A percentile compares a stretch with the other conserved stretches of the same genome.
phyloP scores from a whole-genome alignment of 2,329 filamentous ascomycete genomes.

The Esteya vermicola region DNA sequence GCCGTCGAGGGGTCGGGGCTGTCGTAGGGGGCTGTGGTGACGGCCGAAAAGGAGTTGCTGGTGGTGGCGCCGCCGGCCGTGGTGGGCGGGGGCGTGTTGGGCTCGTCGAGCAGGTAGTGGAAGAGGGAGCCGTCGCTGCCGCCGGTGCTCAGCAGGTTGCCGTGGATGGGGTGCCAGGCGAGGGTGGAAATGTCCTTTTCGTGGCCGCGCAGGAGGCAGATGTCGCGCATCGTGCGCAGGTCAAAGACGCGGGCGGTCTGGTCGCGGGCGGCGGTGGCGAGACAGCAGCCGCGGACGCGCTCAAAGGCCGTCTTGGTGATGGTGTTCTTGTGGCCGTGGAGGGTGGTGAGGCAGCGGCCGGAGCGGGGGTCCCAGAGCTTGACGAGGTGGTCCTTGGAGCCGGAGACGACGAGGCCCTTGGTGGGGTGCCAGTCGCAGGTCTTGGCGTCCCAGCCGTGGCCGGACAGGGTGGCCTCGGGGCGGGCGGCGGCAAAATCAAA shows the following conservation, averaged over 20 bases:
- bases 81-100: slow-evolving; percentile 53
- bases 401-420: slow-evolving; percentile 86
- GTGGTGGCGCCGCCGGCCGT: not conserved
- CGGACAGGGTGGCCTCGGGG: slow-evolving; percentile 70
- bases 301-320: slow-evolving; percentile 91
- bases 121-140: slow-evolving; percentile 80
- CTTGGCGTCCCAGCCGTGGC: slow-evolving; percentile 98
- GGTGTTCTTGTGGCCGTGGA: slow-evolving; percentile 95
- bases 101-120: slow-evolving; percentile 93
- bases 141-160: slow-evolving; percentile 77
- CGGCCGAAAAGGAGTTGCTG: too few relatives aligned
- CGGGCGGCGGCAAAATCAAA: slow-evolving; percentile 85
- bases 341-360: slow-evolving; percentile 75
- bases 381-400: slow-evolving; percentile 93
- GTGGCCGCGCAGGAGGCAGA: slow-evolving; percentile 82
- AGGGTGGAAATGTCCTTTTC: slow-evolving; percentile 92
- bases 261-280: slow-evolving; percentile 87
- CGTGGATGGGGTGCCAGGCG: slow-evolving; percentile 86
- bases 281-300: slow-evolving; percentile 64
- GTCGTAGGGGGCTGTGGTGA: slow-evolving; percentile 72
- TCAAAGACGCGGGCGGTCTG: slow-evolving; percentile 90
- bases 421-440: slow-evolving; percentile 95
- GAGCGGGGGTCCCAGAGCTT: slow-evolving; percentile 98
- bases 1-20: slow-evolving; percentile 64
- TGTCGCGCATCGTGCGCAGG: slow-evolving; percentile 95